Evolutionary conservation across 208 protist genomes (phyloP).

Genomic region (Strigomonas culicis): DNA sequence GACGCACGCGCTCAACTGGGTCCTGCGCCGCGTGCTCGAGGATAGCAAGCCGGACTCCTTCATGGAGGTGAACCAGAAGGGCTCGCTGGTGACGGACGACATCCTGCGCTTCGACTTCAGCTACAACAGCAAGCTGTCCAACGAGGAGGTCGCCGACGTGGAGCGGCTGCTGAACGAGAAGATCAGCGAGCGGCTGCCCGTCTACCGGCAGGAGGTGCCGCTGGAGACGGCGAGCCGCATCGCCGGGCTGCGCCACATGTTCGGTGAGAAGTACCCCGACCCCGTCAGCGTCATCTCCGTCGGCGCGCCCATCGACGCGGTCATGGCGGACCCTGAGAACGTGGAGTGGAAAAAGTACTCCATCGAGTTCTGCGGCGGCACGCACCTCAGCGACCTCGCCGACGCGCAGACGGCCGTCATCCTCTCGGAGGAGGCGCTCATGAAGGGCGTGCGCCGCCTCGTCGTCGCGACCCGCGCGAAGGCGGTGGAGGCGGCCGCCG

Average conservation of each 20-base stretch:
- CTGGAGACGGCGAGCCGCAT: slow-evolving; percentile 77
- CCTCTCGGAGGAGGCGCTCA: slow-evolving; percentile 92
- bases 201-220: slow-evolving; percentile 90
- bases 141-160: slow-evolving; percentile 81
- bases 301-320: slow-evolving; percentile 86
- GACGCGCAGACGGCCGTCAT: slow-evolving; percentile 92
- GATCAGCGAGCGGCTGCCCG: slow-evolving; percentile 68
- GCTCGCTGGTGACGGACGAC: slow-evolving; percentile 88
- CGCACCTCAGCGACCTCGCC: slow-evolving; percentile 87
- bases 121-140: slow-evolving; percentile 72
- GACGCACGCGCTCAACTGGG: slow-evolving; percentile 98
- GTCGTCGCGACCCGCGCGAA: slow-evolving; percentile 72
- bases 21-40: slow-evolving; percentile 90
- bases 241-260: slow-evolving; percentile 90
- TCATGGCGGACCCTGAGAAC: slow-evolving; percentile 89
- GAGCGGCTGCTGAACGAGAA: slow-evolving; percentile 88
- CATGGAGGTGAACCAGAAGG: slow-evolving; percentile 94
- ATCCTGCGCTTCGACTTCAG: slow-evolving; percentile 98
- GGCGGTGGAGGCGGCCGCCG: slow-evolving; percentile 46
- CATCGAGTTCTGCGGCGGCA: slow-evolving; percentile 98
- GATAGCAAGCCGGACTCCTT: slow-evolving; percentile 77
- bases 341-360: slow-evolving; percentile 85
- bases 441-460: slow-evolving; percentile 90
- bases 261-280: slow-evolving; percentile 98
- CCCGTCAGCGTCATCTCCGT: slow-evolving; percentile 98